Evolutionary conservation across 495 filamentous ascomycete genomes (phyloP).

Genomic region (Lasiosphaeria ovina): DNA sequence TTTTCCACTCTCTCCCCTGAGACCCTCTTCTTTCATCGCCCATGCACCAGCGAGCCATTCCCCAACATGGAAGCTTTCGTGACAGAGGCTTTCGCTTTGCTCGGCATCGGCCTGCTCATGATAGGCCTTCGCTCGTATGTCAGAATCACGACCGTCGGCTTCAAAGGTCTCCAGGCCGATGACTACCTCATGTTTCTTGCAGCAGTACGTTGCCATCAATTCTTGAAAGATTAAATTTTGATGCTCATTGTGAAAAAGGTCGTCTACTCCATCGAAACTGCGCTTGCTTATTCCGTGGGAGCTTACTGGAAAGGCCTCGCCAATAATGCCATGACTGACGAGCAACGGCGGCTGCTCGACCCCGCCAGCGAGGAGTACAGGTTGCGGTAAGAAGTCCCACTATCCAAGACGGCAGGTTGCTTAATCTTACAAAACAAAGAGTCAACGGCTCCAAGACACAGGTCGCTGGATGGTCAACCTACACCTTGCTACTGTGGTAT

Average conservation of each 20-base stretch:
- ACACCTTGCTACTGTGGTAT: conserved; percentile 54
- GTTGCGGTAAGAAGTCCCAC: conserved; percentile 26
- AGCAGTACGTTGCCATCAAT: conserved; percentile 37
- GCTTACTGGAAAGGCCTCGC: conserved; percentile 52
- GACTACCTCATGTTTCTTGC: conserved; percentile 62
- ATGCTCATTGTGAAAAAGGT: conserved; percentile 18
- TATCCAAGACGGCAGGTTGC: not conserved
- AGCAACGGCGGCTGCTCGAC: conserved; percentile 44
- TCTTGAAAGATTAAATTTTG: no score
- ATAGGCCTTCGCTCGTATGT: conserved; percentile 50
- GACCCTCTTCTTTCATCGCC: not conserved
- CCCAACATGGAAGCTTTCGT: conserved; percentile 35
- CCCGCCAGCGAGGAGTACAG: conserved; percentile 48
- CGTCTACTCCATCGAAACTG: conserved; percentile 33
- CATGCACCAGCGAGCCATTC: not conserved
- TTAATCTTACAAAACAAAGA: conserved; percentile 19
- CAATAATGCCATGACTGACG: conserved; percentile 59
- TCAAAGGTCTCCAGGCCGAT: conserved; percentile 50
- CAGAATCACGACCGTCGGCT: conserved; percentile 51
- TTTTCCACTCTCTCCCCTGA: not conserved
- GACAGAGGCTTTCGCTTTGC: conserved; percentile 54
- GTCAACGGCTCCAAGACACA: conserved; percentile 61
- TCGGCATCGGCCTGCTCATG: conserved; percentile 48
- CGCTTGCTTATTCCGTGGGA: conserved; percentile 34
- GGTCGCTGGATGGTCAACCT: conserved; percentile 57